Evolutionary conservation across 2,329 filamentous ascomycete species (phyloP).

Genomic region (Pseudogymnoascus verrucosus): DNA sequence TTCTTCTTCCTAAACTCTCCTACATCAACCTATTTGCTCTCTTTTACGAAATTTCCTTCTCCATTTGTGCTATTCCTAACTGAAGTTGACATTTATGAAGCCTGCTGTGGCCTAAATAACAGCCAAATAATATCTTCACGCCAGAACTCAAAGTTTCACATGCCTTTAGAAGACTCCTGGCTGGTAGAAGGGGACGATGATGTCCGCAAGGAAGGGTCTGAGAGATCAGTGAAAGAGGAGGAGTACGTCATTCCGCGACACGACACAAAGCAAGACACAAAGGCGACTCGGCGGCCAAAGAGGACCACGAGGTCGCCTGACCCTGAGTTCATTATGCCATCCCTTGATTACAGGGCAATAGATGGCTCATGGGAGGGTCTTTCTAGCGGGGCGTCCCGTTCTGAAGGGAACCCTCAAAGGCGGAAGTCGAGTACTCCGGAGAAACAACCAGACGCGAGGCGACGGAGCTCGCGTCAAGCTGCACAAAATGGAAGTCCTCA

Average conservation of each 20-base stretch:
- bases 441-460: slow-evolving; percentile 15
- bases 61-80: background rate
- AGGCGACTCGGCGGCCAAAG: background rate
- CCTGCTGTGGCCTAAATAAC: background rate
- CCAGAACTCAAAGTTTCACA: background rate
- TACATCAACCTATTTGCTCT: background rate
- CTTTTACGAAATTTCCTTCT: background rate
- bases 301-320: slow-evolving; percentile 21
- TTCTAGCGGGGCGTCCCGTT: slow-evolving; percentile 14
- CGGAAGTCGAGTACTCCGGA: slow-evolving; percentile 13
- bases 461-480: slow-evolving; percentile 16
- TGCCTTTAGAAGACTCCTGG: slow-evolving; percentile 26
- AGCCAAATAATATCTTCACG: background rate
- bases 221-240: background rate
- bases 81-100: background rate
- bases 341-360: slow-evolving; percentile 23
- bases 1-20: background rate
- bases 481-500: slow-evolving; percentile 18
- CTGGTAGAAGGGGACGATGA: slow-evolving; percentile 23
- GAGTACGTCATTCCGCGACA: background rate
- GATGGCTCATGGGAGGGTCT: slow-evolving; percentile 24
- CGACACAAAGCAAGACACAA: slow-evolving; percentile 2
- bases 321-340: slow-evolving; percentile 28
- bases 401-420: slow-evolving; percentile 12
- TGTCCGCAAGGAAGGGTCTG: slow-evolving; percentile 15